Conservation (phyloP, 768 basidiomycete genomes). For the Tephrocybe rancida region DNA sequence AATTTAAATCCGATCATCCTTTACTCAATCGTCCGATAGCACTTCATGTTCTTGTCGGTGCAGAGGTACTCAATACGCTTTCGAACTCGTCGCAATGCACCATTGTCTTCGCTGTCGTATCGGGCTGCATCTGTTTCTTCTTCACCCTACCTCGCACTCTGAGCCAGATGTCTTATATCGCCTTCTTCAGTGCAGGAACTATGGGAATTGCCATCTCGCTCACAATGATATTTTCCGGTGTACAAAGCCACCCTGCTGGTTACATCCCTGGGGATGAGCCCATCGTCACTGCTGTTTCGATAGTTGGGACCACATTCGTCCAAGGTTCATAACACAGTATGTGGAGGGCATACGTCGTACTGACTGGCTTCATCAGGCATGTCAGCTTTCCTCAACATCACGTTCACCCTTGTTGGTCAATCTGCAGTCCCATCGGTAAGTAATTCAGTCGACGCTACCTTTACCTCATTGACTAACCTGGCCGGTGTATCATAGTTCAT, state of each 20-base stretch:
- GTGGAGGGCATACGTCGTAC: not conserved
- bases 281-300: constrained; percentile 36
- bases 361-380: constrained; percentile 29
- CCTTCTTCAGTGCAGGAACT: constrained; percentile 41
- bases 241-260: constrained; percentile 43
- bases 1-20: not conserved
- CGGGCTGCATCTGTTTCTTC: constrained; percentile 40
- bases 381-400: constrained; percentile 49
- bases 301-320: constrained; percentile 40
- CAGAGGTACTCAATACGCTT: constrained; percentile 46
- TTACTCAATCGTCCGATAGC: constrained; percentile 22
- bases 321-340: constrained; percentile 22
- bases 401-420: constrained; percentile 47
- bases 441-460: not conserved
- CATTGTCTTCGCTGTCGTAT: constrained; percentile 36
- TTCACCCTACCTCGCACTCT: constrained; percentile 46
- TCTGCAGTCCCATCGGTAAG: constrained; percentile 42
- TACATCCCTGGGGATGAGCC: constrained; percentile 37
- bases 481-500: constrained; percentile 33
- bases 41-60: constrained; percentile 48
- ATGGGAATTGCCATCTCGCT: constrained; percentile 51
- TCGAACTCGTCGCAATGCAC: constrained; percentile 43
- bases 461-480: not conserved
- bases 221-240: constrained; percentile 41
- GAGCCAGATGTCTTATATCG: constrained; percentile 40